These are phyloP conservation scores for Fusarium lateritium DNA, from an alignment of 2,329 filamentous ascomycete species.

Conservation along the genomic window DNA sequence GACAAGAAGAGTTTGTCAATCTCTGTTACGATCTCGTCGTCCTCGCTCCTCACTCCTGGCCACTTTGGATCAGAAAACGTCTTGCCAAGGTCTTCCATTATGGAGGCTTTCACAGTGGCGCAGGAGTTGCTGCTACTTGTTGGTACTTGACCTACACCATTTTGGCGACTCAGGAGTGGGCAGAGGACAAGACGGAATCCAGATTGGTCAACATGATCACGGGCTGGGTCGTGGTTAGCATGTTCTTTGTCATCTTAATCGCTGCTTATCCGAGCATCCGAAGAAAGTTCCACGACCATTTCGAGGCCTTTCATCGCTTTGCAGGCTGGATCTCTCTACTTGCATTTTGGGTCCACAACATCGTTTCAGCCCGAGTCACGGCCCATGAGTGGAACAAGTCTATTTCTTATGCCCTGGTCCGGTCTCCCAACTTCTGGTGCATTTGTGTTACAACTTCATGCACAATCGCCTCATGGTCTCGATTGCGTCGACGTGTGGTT, in stretches of 20 bases:
- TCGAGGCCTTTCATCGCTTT: conserved; percentile 27
- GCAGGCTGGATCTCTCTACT: conserved; percentile 17
- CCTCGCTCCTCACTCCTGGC: conserved; percentile 22
- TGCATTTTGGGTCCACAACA: conserved; percentile 25
- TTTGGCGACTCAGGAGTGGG: conserved; percentile 18
- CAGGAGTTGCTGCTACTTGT: conserved; percentile 15
- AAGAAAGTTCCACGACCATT: conserved; percentile 25
- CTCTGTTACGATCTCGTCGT: conserved; percentile 25
- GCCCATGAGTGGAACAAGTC: conserved; percentile 20
- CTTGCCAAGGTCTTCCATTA: conserved; percentile 26
- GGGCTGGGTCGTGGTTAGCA: conserved; percentile 14
- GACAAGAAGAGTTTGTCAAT: conserved; percentile 25
- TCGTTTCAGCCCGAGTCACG: conserved; percentile 15
- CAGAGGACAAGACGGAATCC: background rate
- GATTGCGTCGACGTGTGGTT: conserved; percentile 10
- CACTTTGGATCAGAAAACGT: background rate
- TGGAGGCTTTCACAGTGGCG: conserved; percentile 25
- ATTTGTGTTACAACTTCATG: conserved; percentile 27
- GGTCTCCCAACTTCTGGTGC: conserved; percentile 30
- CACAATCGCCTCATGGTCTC: conserved; percentile 17
- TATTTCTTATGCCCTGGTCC: conserved; percentile 5
- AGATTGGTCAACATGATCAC: conserved; percentile 25
- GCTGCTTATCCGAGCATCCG: conserved; percentile 18
- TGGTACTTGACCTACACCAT: conserved; percentile 24
- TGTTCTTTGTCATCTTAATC: conserved; percentile 20